A percentile compares a stretch with the other conserved stretches of the same genome.
Conservation (phyloP, 805 yeast species). For the Metschnikowia kunwiensis region DNA sequence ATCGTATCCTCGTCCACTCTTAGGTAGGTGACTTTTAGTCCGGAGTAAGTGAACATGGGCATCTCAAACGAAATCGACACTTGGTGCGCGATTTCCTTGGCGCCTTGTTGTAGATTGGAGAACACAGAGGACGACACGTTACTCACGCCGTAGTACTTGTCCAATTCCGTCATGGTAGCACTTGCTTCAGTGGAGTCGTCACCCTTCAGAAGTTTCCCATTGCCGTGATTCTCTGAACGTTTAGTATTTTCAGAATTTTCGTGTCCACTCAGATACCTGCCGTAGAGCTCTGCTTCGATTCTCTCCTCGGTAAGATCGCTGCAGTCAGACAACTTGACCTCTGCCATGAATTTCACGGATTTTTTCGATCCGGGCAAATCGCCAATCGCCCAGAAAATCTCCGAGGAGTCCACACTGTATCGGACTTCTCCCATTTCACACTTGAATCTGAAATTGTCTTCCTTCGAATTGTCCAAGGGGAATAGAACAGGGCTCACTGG, state of each 20-base stretch:
- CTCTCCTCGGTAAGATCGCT: conserved; percentile 2
- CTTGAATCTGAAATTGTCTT: conserved; percentile 33
- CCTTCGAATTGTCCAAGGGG: conserved; percentile 15
- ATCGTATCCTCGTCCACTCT: conserved; percentile 62
- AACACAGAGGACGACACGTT: conserved; percentile 31
- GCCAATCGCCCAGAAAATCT: conserved; percentile 69
- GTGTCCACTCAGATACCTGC: background rate
- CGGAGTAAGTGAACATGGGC: conserved; percentile 58
- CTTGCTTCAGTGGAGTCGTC: background rate
- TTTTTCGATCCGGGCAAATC: conserved; percentile 58
- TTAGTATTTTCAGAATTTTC: no score
- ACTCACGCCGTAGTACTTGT: conserved; percentile 34
- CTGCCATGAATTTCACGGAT: conserved; percentile 53
- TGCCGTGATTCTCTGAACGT: no score
- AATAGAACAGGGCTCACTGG: conserved; percentile 39
- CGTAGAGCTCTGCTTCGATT: conserved; percentile 2
- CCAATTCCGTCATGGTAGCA: conserved; percentile 20
- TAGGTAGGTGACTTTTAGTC: conserved; percentile 61
- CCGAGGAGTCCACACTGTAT: conserved; percentile 67
- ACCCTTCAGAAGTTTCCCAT: background rate
- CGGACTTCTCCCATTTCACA: conserved; percentile 69
- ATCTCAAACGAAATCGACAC: conserved; percentile 31
- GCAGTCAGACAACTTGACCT: conserved; percentile 26
- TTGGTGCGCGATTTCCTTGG: conserved; percentile 13
- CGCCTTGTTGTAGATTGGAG: conserved; percentile 13